Evolutionary conservation across 768 basidiomycete genomes (phyloP), one percentile per base, ranked within the genome.

Genomic region (Cystofilobasidium bisporidii): DNA sequence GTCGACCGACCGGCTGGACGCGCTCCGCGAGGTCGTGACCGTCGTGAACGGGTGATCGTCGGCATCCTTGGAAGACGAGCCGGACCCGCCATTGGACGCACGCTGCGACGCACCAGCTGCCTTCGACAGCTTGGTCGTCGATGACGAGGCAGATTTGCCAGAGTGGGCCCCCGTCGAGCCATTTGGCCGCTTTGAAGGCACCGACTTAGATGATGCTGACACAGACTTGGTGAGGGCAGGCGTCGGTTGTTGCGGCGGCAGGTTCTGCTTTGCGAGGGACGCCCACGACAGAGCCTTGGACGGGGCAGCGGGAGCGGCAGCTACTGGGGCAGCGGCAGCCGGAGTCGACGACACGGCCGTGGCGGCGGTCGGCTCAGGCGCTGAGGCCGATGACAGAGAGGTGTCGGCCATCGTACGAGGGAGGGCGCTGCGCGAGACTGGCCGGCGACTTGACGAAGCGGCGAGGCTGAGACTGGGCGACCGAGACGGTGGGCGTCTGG

Each of bases 201-300:
- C 12, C 59, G 36, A 38, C 36, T n/a, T 53, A 22, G 50, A 15
- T 22, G 38, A 50, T 12, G n/a, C 47, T 50, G 47, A 5, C 14
- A 50, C 24, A 1, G 63, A n/a, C 24, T 53, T 53, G 6, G 50
- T 10, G 12, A 17, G 18, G n/a, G 28, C n/a, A 6, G 50, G n/a
- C 9, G 50, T 28, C 50, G 50, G 50, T 28, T 53, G 50, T 28
- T 53, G 50, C 24, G 53, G 50, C n/a, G 63, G 63, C 12, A 64
- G 63, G 24, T 48, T 53, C 20, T 64, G 48, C 36, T 53, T 55
- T 18, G 63, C 63, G 40, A 48, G 50, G 9, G 63, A 48, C 15
- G 63, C 63, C 47, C 48, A 64, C 6, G 63, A 64, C 43, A 64
- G 63, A 15, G 63, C 24, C 17, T 53, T 53, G 50, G 50, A 8